Base-by-base conservation (phyloP, 2,329 filamentous ascomycete genomes). In the Verticillium klebahnii region DNA sequence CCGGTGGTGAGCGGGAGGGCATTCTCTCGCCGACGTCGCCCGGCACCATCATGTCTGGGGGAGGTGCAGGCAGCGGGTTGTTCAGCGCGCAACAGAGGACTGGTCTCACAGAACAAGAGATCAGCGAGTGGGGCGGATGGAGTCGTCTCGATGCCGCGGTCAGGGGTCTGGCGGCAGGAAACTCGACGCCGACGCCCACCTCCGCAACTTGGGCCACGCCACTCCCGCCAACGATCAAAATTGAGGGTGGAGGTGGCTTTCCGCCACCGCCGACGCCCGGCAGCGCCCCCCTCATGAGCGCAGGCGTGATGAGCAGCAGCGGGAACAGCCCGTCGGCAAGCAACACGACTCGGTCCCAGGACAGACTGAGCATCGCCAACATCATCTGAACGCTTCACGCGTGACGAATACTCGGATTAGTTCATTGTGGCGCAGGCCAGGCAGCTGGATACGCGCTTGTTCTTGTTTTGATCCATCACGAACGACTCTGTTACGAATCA, bases 51-150 rank as follows among this genome's bases (percentile, higher is more conserved):
- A 61, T 52, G 39, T 61, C 67, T 2, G 36, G 67, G 29, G 61
- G 68, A 66, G 65, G 72, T 60, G 54, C 64, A 60, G 75, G 76
- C 31, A 78, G 73, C 57, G 74, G 73, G 8, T 69, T 80, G 19
- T 79, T 74, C 67, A 83, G 75, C 65, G 71, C 70, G n/a, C 83
- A 81, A 63, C 77, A 74, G 60, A 74, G 80, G 63, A 82, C 81
- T 15, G 80, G 83, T 0, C 74, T 89, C 14, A 83, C 80, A 0
- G 81, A 82, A 29, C 82, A 84, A 12, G 85, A 88, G 66, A 78
- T 80, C 55, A 79, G 82, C 60, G 88, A 90, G 56, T 96, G 92
- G 91, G 87, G 88, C 59, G 91, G 91, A 2, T 97, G 93, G 93
- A 85, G 86, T 25, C 84, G 85, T 64, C 79, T 96, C 15, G 89